Conservation (phyloP, 2,329 filamentous ascomycete species). For the Geoglossum cookeanum region DNA sequence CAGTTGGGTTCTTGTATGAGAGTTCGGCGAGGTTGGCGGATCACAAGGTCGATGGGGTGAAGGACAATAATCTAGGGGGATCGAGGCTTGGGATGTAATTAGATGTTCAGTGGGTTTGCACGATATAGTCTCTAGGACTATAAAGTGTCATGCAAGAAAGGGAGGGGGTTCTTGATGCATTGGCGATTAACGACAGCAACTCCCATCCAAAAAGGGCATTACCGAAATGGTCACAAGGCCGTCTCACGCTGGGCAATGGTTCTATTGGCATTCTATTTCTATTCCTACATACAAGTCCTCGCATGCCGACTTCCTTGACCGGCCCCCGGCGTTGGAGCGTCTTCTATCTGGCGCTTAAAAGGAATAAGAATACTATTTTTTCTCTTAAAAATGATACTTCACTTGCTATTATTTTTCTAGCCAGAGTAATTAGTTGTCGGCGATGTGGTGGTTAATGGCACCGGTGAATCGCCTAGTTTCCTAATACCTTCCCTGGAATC, state of each 20-base stretch:
- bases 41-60: constrained; percentile 34
- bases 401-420: too few species aligned
- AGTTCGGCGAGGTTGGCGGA: constrained; percentile 80
- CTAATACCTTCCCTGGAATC: too few species aligned
- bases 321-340: background rate
- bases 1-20: constrained; percentile 78
- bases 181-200: background rate
- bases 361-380: background rate
- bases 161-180: too few species aligned
- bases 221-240: background rate
- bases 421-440: too few species aligned
- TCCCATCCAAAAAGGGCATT: background rate
- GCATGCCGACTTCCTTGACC: background rate
- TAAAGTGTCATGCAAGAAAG: background rate
- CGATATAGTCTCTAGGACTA: background rate
- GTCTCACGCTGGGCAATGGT: background rate
- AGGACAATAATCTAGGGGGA: background rate
- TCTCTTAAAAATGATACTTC: background rate
- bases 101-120: background rate
- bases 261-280: background rate
- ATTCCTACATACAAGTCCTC: background rate
- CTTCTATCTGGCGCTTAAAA: background rate
- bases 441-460: too few species aligned
- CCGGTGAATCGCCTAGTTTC: too few species aligned
- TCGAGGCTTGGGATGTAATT: background rate